phyloP scores from a whole-genome alignment of 1,284 basidiomycete genomes.

The Ganoderma boninense region DNA sequence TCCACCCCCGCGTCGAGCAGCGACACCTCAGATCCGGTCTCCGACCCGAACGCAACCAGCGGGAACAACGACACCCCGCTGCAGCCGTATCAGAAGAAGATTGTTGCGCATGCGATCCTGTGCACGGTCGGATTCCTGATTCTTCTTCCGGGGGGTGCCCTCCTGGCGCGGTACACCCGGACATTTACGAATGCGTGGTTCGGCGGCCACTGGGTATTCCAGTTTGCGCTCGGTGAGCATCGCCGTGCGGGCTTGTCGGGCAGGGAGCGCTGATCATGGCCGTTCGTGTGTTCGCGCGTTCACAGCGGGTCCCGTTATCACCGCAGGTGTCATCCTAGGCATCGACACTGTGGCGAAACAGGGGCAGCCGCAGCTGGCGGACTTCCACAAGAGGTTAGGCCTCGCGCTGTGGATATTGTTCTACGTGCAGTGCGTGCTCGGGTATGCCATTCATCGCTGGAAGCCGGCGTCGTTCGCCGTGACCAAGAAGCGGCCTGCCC shows the following conservation, averaged over 20 bases:
- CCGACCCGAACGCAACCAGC: slow-evolving; percentile 21
- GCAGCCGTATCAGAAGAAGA: slow-evolving; percentile 40
- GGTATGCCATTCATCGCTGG: slow-evolving; percentile 65
- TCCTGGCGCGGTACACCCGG: slow-evolving; percentile 42
- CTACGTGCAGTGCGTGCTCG: slow-evolving; percentile 62
- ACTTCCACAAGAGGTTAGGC: slow-evolving; percentile 68
- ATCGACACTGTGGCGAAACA: slow-evolving; percentile 53
- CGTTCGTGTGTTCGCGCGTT: slow-evolving; percentile 1
- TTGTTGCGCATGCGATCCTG: slow-evolving; percentile 49
- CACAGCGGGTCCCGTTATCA: slow-evolving; percentile 53
- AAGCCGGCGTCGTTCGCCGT: slow-evolving; percentile 49
- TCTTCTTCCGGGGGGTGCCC: slow-evolving; percentile 41
- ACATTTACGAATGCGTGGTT: slow-evolving; percentile 42
- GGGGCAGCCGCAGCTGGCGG: slow-evolving; percentile 51
- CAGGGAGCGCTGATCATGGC: slow-evolving; percentile 7
- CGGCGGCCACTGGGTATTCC: slow-evolving; percentile 40
- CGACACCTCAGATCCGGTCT: slow-evolving; percentile 21
- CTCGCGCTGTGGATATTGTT: slow-evolving; percentile 69
- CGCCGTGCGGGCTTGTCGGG: not conserved
- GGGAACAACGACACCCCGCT: slow-evolving; percentile 30
- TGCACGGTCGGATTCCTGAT: slow-evolving; percentile 43
- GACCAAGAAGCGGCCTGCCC: slow-evolving; percentile 50
- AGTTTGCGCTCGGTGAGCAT: slow-evolving; percentile 36
- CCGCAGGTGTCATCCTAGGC: slow-evolving; percentile 60
- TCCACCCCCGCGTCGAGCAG: slow-evolving; percentile 26